Evolutionary conservation across 129 eudicot species (phyloP).

Genomic region (Solidago caesia): DNA sequence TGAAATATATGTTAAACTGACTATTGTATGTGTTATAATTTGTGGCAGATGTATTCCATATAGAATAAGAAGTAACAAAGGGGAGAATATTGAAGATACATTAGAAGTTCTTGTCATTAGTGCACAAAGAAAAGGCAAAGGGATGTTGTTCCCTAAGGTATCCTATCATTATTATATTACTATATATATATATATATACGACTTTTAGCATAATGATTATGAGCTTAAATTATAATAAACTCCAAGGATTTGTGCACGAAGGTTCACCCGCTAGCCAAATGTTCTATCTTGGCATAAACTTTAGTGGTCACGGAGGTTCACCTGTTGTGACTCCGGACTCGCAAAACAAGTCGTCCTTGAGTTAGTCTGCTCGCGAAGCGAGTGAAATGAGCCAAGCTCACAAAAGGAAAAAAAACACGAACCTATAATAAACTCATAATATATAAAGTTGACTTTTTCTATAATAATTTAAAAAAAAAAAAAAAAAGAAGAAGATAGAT

Average conservation of each 20-base stretch:
- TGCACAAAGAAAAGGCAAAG: constrained; percentile 78
- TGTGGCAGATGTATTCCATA: constrained; percentile 78
- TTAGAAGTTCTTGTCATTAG: constrained; percentile 82
- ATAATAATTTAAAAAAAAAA: no score
- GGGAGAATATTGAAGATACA: constrained; percentile 45
- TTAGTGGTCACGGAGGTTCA: no score
- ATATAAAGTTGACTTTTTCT: constrained; percentile 27
- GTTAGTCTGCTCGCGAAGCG: no score
- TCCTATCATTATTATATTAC: not conserved
- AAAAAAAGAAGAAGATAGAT: no score
- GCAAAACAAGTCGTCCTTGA: no score
- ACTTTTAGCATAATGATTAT: not conserved
- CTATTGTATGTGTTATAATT: not conserved
- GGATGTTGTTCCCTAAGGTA: constrained; percentile 92
- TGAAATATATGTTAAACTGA: not conserved
- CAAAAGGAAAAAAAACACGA: no score
- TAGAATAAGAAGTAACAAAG: constrained; percentile 43
- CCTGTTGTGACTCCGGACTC: no score
- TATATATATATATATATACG: not conserved
- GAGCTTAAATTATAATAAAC: not conserved
- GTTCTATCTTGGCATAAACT: no score
- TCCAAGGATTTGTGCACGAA: no score
- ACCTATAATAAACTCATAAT: not conserved
- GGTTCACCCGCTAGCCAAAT: no score
- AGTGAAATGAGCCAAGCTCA: no score